Base-by-base conservation (phyloP, 2,329 filamentous ascomycete species). In the Passalora sequoiae region DNA sequence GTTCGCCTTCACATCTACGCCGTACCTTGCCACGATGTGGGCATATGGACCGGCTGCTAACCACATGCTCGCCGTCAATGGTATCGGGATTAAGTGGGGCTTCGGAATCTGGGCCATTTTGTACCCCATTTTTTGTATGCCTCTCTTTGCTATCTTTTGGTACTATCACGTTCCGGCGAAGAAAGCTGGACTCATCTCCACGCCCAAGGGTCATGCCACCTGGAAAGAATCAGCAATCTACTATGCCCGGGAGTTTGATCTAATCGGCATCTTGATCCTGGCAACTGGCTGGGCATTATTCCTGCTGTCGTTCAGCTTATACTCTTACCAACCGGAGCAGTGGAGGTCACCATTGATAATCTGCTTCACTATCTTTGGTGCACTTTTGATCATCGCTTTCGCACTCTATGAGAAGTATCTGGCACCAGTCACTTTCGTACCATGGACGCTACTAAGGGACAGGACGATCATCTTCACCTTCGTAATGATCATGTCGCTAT, bases 261-360 rank as follows among this genome's bases (percentile, higher is more conserved):
- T 57, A 9, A 15, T 60, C 19, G 59, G 60, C 9, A 42, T 59
- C 10, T 38, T 61, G 38, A 44, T 60, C 3, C 41, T 63, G 13
- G 39, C 43, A n/a, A 52, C 66, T 2, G 82, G 80, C 1, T 73
- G 83, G 50, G 71, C 75, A 0, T 63, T 85, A 6, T 78, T 88
- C 57, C 67, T 88, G n/a, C 73, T 89, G 5, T 80, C 84, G 0
- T 79, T 89, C 60, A 80, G 70, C 13, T 69, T 88, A 16, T 57
- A 53, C 44, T 55, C 37, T 12, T 65, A 60, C 39, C 59, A 60
- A 12, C 6, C 54, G 43, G n/a, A 59, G 1, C 54, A 55, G 15
- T 70, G 67, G 68, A 55, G 54, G 8, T 61, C 64, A 0, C 51
- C 55, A 1, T 60, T 63, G 43, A 66, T 71, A 43, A 61, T 70